phyloP scores from a whole-genome alignment of 495 filamentous ascomycete species.

The Xylaria telfairii region DNA sequence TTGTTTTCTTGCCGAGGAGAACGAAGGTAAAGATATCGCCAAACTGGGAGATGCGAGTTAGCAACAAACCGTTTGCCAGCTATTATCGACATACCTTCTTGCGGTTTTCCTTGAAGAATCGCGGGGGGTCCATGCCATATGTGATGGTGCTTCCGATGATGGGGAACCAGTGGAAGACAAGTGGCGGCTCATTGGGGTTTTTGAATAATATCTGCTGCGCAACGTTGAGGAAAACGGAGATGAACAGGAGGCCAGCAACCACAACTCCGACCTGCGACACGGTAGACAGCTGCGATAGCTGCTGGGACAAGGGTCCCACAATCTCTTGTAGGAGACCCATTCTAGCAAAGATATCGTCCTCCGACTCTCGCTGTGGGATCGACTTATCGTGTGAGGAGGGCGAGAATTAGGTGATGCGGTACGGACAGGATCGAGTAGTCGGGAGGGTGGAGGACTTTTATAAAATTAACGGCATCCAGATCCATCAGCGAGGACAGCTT shows the following conservation, averaged over 20 bases:
- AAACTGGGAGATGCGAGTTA: slow-evolving; percentile 55
- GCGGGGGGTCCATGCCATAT: slow-evolving; percentile 85
- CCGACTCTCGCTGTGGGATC: slow-evolving; percentile 13
- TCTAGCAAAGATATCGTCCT: slow-evolving; percentile 22
- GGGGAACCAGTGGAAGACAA: slow-evolving; percentile 87
- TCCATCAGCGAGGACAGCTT: not conserved
- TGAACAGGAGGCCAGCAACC: slow-evolving; percentile 52
- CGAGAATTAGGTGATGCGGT: not conserved
- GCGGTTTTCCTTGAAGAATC: slow-evolving; percentile 74
- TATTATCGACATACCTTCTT: slow-evolving; percentile 63
- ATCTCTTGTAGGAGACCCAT: slow-evolving; percentile 61
- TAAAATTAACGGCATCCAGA: slow-evolving; percentile 18
- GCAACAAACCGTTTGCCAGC: slow-evolving; percentile 29
- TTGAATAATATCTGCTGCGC: slow-evolving; percentile 71
- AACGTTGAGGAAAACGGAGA: slow-evolving; percentile 70
- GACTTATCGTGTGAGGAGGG: slow-evolving; percentile 7
- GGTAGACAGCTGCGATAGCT: slow-evolving; percentile 49
- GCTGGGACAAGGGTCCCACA: slow-evolving; percentile 50
- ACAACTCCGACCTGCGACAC: slow-evolving; percentile 53
- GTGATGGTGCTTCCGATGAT: slow-evolving; percentile 77
- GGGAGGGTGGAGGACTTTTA: slow-evolving; percentile 20
- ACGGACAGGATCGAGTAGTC: not conserved
- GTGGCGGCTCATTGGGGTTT: slow-evolving; percentile 74
- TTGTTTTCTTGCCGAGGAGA: slow-evolving; percentile 75
- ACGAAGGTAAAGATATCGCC: slow-evolving; percentile 84